A percentile compares a stretch with the other conserved stretches of the same genome.
phyloP scores from a whole-genome alignment of 2,329 filamentous ascomycete species.

The Alternaria tenuissima region DNA sequence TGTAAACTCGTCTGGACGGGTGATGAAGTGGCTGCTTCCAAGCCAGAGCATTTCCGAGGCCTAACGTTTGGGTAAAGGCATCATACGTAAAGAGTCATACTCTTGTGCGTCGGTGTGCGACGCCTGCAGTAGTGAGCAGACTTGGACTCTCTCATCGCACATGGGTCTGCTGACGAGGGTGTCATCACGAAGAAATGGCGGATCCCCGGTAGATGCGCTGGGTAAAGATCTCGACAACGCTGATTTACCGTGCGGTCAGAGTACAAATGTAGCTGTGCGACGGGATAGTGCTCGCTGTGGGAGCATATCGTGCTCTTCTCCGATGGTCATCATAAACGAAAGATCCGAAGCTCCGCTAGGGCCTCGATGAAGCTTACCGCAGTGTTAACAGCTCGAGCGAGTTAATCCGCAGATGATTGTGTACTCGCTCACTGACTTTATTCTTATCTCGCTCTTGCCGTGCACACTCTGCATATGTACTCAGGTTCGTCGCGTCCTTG shows the following conservation, averaged over 20 bases:
- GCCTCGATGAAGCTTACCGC: neutral
- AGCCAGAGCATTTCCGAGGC: neutral
- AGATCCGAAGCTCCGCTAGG: neutral
- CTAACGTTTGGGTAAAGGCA: neutral
- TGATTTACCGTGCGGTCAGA: too few species aligned
- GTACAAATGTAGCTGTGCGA: too few species aligned
- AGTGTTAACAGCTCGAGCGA: too few species aligned
- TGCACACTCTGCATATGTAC: neutral
- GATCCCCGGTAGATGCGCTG: too few species aligned
- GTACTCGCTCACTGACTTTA: neutral
- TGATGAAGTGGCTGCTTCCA: neutral
- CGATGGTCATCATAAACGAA: neutral
- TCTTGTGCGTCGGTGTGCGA: neutral
- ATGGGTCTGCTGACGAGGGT: too few species aligned
- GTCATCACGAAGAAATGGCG: too few species aligned
- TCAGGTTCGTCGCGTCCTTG: neutral
- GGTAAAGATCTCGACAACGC: too few species aligned
- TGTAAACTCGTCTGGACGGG: neutral
- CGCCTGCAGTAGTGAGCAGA: neutral
- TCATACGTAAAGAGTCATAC: neutral
- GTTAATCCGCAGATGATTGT: neutral
- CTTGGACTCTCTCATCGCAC: neutral
- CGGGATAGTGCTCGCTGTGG: too few species aligned
- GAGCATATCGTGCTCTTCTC: neutral
- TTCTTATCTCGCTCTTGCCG: neutral